Evolutionary conservation across 2,329 filamentous ascomycete genomes (phyloP).

Genomic region (Colletotrichum viniferum): DNA sequence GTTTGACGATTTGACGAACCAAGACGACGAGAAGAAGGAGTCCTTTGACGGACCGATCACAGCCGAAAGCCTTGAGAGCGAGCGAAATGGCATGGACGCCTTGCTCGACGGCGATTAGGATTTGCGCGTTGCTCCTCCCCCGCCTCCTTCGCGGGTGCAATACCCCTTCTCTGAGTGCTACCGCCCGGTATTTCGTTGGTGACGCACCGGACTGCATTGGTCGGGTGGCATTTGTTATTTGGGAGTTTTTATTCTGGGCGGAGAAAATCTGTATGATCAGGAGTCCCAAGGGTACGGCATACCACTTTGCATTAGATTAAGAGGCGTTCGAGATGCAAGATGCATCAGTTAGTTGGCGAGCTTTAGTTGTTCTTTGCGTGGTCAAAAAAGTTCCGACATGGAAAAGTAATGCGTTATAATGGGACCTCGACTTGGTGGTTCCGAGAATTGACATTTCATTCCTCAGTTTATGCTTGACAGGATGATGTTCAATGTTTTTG

Average conservation of each 20-base stretch:
- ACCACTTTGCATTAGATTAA: constrained; percentile 18
- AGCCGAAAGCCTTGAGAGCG: constrained; percentile 47
- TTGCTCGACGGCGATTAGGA: constrained; percentile 46
- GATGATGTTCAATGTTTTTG: background rate
- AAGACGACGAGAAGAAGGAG: constrained; percentile 52
- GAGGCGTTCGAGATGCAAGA: constrained; percentile 12
- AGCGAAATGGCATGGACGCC: constrained; percentile 52
- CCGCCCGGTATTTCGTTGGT: background rate
- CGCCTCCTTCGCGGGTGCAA: background rate
- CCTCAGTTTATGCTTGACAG: background rate
- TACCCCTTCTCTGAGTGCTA: background rate
- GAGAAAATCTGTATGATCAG: constrained; percentile 4
- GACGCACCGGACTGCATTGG: background rate
- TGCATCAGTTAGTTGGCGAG: background rate
- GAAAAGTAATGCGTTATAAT: background rate
- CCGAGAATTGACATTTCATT: background rate
- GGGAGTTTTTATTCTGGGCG: background rate
- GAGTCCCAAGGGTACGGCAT: background rate
- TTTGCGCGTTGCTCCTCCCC: background rate
- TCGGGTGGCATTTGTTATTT: background rate
- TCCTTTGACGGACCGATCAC: constrained; percentile 38
- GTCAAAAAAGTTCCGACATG: background rate
- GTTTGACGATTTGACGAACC: constrained; percentile 61
- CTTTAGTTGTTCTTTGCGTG: background rate
- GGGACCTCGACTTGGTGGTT: background rate